These are phyloP conservation scores for Yamadazyma phyllophila DNA, from an alignment of 805 yeast genomes.

Conservation along the genomic window DNA sequence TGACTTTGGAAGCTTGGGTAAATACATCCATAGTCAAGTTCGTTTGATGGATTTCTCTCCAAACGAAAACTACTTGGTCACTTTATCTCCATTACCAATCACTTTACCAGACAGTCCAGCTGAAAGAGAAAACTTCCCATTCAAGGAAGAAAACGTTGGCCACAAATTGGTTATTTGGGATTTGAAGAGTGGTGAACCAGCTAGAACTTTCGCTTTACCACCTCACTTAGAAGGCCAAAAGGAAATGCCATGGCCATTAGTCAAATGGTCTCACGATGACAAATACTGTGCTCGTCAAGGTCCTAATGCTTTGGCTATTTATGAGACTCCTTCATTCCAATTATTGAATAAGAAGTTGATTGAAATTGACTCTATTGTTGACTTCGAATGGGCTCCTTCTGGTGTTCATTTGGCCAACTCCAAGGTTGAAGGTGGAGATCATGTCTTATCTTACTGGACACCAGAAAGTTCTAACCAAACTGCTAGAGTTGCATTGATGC, in stretches of 20 bases:
- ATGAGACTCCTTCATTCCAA: slow-evolving; percentile 76
- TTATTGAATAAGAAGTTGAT: slow-evolving; percentile 83
- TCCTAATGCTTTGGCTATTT: slow-evolving; percentile 87
- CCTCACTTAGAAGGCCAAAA: slow-evolving; percentile 64
- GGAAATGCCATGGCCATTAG: slow-evolving; percentile 90
- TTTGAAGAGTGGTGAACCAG: slow-evolving; percentile 73
- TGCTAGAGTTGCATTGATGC: slow-evolving; percentile 89
- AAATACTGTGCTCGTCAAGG: slow-evolving; percentile 93
- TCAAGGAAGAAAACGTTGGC: slow-evolving; percentile 84
- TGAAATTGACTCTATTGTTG: slow-evolving; percentile 79
- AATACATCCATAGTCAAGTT: slow-evolving; percentile 86
- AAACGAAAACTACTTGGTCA: slow-evolving; percentile 82
- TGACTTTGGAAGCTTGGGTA: slow-evolving; percentile 65
- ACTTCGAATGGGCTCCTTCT: slow-evolving; percentile 94
- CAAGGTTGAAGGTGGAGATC: slow-evolving; percentile 53
- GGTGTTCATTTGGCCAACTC: slow-evolving; percentile 65
- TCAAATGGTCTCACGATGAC: slow-evolving; percentile 94
- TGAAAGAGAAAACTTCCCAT: slow-evolving; percentile 70
- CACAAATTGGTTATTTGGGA: slow-evolving; percentile 95
- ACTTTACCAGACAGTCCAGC: slow-evolving; percentile 59
- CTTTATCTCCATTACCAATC: slow-evolving; percentile 86
- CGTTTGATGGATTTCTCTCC: slow-evolving; percentile 91
- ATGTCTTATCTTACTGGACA: slow-evolving; percentile 89
- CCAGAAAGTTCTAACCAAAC: slow-evolving; percentile 92
- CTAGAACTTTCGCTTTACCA: slow-evolving; percentile 88